Evolutionary conservation across 306 rosid species (phyloP), one percentile per base, ranked within the genome.

Genomic region (Canavalia gladiata): DNA sequence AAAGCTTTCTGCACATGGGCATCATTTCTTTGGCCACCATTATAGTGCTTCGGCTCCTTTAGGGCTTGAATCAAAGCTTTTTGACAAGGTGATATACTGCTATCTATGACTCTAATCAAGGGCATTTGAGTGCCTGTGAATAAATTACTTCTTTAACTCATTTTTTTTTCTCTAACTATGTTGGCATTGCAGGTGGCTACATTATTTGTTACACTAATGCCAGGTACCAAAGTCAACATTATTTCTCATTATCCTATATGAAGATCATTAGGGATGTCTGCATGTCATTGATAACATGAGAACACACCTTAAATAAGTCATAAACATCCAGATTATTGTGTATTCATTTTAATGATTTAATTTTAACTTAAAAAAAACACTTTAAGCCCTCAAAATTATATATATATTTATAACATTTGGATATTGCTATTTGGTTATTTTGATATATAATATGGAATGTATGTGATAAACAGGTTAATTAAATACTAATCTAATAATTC

Each of bases 181-280:
- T 76, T 81, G 77, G 63, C 63, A 43, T 51, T 60, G 74, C 3
- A 68, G 67, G 68, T 76, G 67, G 60, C 86, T 70, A 51, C 52
- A 68, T 83, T 50, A 70, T 83, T 70, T 69, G 68, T 18, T 37
- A 70, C 74, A 77, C 79, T 68, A 60, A 83, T 83, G 68, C n/a
- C 33, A 35, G 72, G 42, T 30, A 13, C 64, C 47, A 35, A 83
- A 72, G 46, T 57, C 58, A 73, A 74, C 71, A 51, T 73, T 41
- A 30, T 75, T 74, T 75, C 84, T 75, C 47, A 69, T 75, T 74
- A 74, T 50, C 83, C 39, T 33, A 28, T 11, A 37, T 58, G 68
- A 65, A 49, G 34, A 79, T 79, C 87, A 78, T 66, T 84, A 66
- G 52, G 45, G 51, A 13, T 84, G 75, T 84, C 75, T 62, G 29